Conservation (phyloP, 306 rosid species). For the Cucumis melo region DNA sequence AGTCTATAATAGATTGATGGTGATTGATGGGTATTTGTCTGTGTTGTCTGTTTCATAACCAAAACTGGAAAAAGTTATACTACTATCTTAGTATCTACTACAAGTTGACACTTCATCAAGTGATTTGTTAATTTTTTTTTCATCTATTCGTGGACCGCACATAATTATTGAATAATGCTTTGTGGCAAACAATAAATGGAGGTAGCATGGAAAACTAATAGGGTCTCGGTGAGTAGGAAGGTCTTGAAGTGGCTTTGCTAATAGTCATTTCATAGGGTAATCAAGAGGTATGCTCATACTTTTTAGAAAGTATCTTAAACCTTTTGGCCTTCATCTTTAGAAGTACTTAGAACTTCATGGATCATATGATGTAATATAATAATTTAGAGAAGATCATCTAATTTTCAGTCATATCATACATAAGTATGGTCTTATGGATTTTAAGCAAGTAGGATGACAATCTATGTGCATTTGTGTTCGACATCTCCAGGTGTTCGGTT, state of each 20-base stretch:
- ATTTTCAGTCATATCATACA: background rate
- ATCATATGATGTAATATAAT: background rate
- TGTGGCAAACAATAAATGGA: no score
- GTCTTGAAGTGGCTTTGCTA: background rate
- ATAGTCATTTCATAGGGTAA: background rate
- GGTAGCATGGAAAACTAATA: background rate
- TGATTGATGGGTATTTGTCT: background rate
- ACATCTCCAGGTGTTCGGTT: slow-evolving; percentile 27
- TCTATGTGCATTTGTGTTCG: background rate
- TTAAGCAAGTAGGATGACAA: background rate
- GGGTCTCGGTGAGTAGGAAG: background rate
- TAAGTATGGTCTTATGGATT: background rate
- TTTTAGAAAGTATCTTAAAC: background rate
- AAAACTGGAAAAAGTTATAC: background rate
- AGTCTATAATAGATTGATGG: no score
- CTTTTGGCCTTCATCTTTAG: background rate
- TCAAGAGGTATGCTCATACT: background rate
- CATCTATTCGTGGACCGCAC: no score
- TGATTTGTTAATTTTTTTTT: no score
- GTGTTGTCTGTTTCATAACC: background rate
- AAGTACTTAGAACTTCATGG: background rate
- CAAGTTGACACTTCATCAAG: no score
- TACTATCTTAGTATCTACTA: no score
- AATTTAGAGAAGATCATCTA: background rate
- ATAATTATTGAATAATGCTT: no score